phyloP scores from a whole-genome alignment of 257 asterid genomes.

The Solanum lignicaule region DNA sequence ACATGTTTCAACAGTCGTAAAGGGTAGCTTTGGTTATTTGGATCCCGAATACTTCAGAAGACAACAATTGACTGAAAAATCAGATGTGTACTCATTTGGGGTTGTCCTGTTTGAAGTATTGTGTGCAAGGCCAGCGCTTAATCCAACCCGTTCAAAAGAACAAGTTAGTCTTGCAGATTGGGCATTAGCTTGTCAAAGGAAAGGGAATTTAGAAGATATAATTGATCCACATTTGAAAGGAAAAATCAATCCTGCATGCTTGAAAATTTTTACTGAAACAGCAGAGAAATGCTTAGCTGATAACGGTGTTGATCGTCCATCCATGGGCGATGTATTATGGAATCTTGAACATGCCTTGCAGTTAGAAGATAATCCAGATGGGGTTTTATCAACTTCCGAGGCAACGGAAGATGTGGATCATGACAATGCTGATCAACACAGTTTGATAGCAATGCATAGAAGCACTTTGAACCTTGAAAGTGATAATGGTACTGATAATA shows the following conservation, averaged over 20 bases:
- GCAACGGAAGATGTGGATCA: constrained; percentile 2
- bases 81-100: constrained; percentile 81
- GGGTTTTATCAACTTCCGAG: background rate
- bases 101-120: constrained; percentile 73
- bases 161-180: constrained; percentile 80
- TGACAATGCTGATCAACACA: constrained; percentile 28
- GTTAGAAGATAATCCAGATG: constrained; percentile 35
- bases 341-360: constrained; percentile 63
- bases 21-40: constrained; percentile 80
- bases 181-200: constrained; percentile 52
- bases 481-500: constrained; percentile 13
- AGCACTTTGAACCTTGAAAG: constrained; percentile 52
- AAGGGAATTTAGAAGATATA: constrained; percentile 45
- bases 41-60: constrained; percentile 80
- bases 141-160: constrained; percentile 62
- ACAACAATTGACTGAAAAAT: constrained; percentile 73
- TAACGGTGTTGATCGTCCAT: constrained; percentile 59
- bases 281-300: constrained; percentile 75
- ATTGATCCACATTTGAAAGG: constrained; percentile 66
- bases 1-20: constrained; percentile 74
- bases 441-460: constrained; percentile 58
- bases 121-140: constrained; percentile 63
- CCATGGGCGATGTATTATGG: constrained; percentile 85
- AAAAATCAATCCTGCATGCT: constrained; percentile 38
- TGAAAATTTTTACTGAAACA: constrained; percentile 46